Conservation (phyloP, 2,329 filamentous ascomycete genomes). For the Fusarium ambrosium region DNA sequence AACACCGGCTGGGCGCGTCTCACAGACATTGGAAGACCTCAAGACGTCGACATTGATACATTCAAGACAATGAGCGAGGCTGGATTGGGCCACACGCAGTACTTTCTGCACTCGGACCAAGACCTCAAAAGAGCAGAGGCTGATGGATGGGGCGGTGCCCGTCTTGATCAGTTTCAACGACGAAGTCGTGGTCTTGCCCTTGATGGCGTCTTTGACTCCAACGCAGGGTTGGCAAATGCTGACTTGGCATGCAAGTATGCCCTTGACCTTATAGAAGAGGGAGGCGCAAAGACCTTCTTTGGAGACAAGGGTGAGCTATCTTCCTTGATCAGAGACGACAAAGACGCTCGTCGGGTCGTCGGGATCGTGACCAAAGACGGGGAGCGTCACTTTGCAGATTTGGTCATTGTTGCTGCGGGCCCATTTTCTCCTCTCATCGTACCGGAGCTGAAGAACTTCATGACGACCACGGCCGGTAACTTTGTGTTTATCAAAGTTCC, state of each 20-base stretch:
- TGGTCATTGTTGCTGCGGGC: conserved; percentile 9
- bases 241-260: conserved; percentile 5
- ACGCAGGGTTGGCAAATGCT: background rate
- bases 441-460: background rate
- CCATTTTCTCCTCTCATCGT: background rate
- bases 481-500: background rate
- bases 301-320: background rate
- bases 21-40: background rate
- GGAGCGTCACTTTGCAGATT: background rate
- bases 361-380: background rate
- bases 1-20: background rate
- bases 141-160: background rate
- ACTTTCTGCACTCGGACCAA: background rate
- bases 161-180: background rate
- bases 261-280: background rate
- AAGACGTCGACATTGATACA: conserved; percentile 1
- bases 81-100: background rate
- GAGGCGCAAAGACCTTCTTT: background rate
- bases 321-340: conserved; percentile 6
- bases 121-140: background rate
- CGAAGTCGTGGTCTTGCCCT: background rate
- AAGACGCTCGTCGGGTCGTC: background rate
- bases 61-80: background rate
- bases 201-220: conserved; percentile 6
- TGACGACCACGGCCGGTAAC: background rate